Evolutionary conservation across 805 yeast genomes (phyloP).

Genomic region (Kuraishia floccosa): DNA sequence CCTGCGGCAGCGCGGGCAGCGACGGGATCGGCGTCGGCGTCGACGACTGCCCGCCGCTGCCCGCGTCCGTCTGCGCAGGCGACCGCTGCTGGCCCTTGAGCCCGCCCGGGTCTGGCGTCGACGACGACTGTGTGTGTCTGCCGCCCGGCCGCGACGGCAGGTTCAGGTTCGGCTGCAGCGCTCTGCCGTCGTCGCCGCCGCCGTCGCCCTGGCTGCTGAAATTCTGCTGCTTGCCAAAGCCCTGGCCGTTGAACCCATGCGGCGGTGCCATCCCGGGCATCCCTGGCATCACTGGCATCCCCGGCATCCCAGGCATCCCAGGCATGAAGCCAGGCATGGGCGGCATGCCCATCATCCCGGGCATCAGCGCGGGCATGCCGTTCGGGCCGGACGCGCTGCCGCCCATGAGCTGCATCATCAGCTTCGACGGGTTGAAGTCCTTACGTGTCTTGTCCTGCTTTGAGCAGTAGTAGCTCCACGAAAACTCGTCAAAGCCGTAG

Average conservation of each 20-base stretch:
- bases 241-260: constrained; percentile 1
- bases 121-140: too few relatives aligned
- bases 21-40: constrained; percentile 2
- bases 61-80: neutral
- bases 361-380: constrained; percentile 6
- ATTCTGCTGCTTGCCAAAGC: too few relatives aligned
- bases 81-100: too few relatives aligned
- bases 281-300: constrained; percentile 2
- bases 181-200: too few relatives aligned
- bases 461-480: constrained; percentile 89
- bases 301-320: constrained; percentile 8
- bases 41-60: neutral
- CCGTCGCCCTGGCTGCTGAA: too few relatives aligned
- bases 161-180: too few relatives aligned
- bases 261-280: neutral
- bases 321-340: constrained; percentile 15
- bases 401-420: constrained; percentile 44
- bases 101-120: too few relatives aligned
- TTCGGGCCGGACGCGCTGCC: constrained; percentile 9
- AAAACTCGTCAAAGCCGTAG: constrained; percentile 91
- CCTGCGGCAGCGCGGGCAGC: constrained; percentile 2
- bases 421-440: constrained; percentile 74
- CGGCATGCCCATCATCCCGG: constrained; percentile 16
- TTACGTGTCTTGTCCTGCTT: constrained; percentile 77
- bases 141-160: too few relatives aligned